Evolutionary conservation across 306 rosid species (phyloP).

Genomic region (Astragalus membranaceus): DNA sequence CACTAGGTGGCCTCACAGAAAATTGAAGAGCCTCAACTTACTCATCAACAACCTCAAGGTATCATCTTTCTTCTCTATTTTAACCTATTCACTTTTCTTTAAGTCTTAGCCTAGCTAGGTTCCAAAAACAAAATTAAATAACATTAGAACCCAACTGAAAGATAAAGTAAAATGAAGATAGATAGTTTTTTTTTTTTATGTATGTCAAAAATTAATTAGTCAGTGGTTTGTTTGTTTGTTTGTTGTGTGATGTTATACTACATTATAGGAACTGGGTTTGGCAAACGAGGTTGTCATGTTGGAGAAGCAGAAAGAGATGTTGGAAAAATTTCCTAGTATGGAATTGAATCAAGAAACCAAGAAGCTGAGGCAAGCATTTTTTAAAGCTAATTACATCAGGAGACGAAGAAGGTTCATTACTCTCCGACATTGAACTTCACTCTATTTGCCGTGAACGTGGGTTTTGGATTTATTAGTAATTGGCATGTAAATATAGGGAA

Average conservation of each 20-base stretch:
- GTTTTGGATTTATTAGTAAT: not conserved
- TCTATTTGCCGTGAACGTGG: not conserved
- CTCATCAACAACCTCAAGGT: constrained; percentile 70
- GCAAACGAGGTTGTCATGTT: constrained; percentile 39
- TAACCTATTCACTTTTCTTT: no score
- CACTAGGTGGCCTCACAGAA: constrained; percentile 83
- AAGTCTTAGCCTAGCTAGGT: no score
- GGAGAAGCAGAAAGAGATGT: constrained; percentile 46
- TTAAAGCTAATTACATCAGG: constrained; percentile 68
- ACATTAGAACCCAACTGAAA: no score
- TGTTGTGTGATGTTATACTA: constrained; percentile 12
- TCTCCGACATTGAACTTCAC: not conserved
- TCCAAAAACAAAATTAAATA: not conserved
- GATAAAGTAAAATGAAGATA: no score
- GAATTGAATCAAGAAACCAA: constrained; percentile 45
- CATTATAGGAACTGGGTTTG: constrained; percentile 54
- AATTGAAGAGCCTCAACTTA: constrained; percentile 59
- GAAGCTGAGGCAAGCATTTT: constrained; percentile 70
- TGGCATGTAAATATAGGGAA: no score
- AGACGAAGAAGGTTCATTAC: constrained; percentile 34
- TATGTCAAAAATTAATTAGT: not conserved
- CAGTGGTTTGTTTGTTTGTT: not conserved
- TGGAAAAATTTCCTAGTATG: constrained; percentile 49
- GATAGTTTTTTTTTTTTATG: no score
- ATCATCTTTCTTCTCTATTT: not conserved